phyloP scores from a whole-genome alignment of 73 alveolate species.

The Tetrahymena malaccensis region DNA sequence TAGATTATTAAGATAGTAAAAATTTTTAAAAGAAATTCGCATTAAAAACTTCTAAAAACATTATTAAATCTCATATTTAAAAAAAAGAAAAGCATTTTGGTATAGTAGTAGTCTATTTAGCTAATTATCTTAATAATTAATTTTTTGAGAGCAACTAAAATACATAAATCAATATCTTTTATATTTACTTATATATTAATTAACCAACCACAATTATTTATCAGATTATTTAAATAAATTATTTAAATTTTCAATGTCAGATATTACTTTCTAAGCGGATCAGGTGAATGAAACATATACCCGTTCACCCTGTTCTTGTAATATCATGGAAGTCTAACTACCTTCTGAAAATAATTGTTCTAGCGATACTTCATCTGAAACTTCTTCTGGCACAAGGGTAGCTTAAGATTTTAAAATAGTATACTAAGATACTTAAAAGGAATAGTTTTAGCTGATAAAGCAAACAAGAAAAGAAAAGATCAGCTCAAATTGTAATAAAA shows the following conservation, averaged over 20 bases:
- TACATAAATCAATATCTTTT: not conserved
- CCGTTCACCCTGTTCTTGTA: not conserved
- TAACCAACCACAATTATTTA: not conserved
- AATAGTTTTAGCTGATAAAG: not conserved
- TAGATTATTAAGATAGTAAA: not conserved
- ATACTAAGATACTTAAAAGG: not conserved
- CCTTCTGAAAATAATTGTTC: not conserved
- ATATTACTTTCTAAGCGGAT: not conserved
- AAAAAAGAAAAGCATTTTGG: not conserved
- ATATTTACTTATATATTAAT: no score
- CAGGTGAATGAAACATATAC: not conserved
- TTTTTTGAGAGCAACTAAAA: not conserved
- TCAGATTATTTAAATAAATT: not conserved
- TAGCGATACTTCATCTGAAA: not conserved
- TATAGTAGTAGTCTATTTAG: not conserved
- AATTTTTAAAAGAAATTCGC: not conserved
- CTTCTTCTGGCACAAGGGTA: not conserved
- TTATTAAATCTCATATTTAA: not conserved
- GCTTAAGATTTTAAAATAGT: not conserved
- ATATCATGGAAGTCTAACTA: not conserved
- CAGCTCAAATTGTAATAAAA: not conserved
- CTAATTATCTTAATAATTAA: no score
- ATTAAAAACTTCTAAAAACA: not conserved
- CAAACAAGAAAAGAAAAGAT: not conserved
- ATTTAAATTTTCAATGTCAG: not conserved